Evolutionary conservation across 2,329 filamentous ascomycete species (phyloP).

Genomic region (Phyllosticta citrichinensis): DNA sequence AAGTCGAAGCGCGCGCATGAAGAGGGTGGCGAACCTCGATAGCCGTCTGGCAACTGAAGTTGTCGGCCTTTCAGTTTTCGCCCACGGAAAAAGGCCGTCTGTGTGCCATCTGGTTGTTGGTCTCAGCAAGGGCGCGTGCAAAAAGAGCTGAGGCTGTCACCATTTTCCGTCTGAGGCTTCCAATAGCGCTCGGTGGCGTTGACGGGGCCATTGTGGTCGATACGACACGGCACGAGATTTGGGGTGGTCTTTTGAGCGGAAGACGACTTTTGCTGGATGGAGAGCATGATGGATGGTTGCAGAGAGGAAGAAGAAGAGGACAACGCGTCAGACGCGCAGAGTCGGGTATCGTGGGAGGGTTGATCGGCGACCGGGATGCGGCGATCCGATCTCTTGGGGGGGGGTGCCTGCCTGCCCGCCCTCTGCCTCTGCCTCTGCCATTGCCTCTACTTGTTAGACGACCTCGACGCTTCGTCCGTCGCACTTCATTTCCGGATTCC

Average conservation of each 20-base stretch:
- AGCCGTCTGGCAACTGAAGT: constrained; percentile 59
- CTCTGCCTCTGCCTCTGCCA: too few relatives aligned
- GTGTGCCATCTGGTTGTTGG: constrained; percentile 24
- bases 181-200: constrained; percentile 58
- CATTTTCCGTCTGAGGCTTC: constrained; percentile 41
- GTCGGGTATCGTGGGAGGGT: neutral
- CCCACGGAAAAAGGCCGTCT: constrained; percentile 64
- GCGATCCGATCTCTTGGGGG: too few relatives aligned
- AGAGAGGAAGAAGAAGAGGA: neutral
- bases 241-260: constrained; percentile 39
- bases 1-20: neutral
- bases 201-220: constrained; percentile 68
- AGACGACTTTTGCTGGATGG: constrained; percentile 26
- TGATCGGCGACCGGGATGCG: neutral
- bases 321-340: neutral
- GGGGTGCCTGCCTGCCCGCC: too few relatives aligned
- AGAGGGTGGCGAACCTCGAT: constrained; percentile 40
- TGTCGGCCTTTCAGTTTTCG: constrained; percentile 63
- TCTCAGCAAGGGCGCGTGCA: neutral
- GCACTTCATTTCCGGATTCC: neutral
- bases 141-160: neutral
- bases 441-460: neutral
- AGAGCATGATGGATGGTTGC: constrained; percentile 31
- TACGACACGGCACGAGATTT: constrained; percentile 69
- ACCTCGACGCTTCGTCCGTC: neutral